Evolutionary conservation across 805 yeast species (phyloP).

Genomic region (Metschnikowia corniflorae): DNA sequence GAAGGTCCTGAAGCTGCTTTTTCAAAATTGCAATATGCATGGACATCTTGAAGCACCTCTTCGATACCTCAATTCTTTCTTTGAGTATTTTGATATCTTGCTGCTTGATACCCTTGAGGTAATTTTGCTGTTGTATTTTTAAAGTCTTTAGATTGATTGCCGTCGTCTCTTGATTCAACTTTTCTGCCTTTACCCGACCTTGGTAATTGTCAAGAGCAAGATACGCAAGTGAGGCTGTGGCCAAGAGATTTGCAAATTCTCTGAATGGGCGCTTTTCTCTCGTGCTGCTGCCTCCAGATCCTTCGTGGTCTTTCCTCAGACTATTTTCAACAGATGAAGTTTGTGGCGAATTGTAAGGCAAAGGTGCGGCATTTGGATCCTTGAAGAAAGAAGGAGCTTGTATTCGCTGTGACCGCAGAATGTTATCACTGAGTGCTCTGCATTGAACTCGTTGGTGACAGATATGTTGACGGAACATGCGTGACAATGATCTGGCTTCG

Average conservation of each 20-base stretch:
- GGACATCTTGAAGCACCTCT: conserved; percentile 55
- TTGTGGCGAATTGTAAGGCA: conserved; percentile 4
- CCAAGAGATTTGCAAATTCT: conserved; percentile 41
- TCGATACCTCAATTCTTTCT: conserved; percentile 46
- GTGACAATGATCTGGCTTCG: background rate
- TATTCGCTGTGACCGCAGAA: background rate
- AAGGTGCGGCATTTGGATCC: conserved; percentile 12
- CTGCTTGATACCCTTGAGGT: conserved; percentile 48
- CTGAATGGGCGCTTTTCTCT: conserved; percentile 9
- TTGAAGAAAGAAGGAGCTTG: conserved; percentile 12
- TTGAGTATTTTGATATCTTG: conserved; percentile 50
- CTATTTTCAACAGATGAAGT: background rate
- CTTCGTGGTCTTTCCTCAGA: too few relatives aligned
- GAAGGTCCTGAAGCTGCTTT: conserved; percentile 55
- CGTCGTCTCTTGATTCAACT: conserved; percentile 31
- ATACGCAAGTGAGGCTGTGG: conserved; percentile 43
- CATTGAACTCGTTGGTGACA: background rate
- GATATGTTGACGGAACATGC: conserved; percentile 1
- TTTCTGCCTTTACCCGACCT: conserved; percentile 36
- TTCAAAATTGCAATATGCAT: conserved; percentile 65
- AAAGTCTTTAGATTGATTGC: conserved; percentile 36
- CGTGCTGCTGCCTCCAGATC: too few relatives aligned
- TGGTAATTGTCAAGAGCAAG: conserved; percentile 52
- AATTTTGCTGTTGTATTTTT: conserved; percentile 46
- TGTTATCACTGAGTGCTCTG: background rate